These are phyloP conservation scores for Rubus idaeus DNA, from an alignment of 306 rosid species.

Conservation along the genomic window DNA sequence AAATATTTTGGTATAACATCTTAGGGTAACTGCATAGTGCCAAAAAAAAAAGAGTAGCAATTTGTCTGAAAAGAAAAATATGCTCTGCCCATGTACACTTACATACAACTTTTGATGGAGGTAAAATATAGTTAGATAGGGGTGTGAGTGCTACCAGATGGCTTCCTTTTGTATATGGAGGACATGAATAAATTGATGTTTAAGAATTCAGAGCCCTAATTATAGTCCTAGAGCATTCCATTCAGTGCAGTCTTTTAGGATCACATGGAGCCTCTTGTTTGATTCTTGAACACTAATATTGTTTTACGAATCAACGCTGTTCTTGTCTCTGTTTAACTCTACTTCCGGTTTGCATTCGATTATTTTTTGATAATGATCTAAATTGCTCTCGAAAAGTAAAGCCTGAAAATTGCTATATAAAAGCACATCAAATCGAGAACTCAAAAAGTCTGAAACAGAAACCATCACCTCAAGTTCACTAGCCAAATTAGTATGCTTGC, in stretches of 20 bases:
- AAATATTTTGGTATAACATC: background rate
- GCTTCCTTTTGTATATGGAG: too few species aligned
- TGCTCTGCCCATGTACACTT: background rate
- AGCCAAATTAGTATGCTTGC: slow-evolving; percentile 97
- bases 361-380: background rate
- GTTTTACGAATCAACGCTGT: background rate
- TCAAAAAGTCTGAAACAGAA: slow-evolving; percentile 17
- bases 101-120: background rate
- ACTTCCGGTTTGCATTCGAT: background rate
- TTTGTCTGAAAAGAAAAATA: background rate
- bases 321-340: background rate
- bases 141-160: too few species aligned
- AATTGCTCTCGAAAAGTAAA: background rate
- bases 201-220: background rate
- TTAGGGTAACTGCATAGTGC: background rate
- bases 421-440: slow-evolving; percentile 3
- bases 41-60: background rate
- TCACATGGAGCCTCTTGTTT: background rate
- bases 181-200: background rate
- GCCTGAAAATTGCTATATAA: background rate
- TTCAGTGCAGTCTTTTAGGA: too few species aligned
- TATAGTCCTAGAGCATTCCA: too few species aligned
- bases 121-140: too few species aligned
- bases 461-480: slow-evolving; percentile 89
- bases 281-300: background rate